These are phyloP conservation scores for Nothomitra cinnamomea DNA, from an alignment of 2,329 filamentous ascomycete genomes.

Conservation along the genomic window DNA sequence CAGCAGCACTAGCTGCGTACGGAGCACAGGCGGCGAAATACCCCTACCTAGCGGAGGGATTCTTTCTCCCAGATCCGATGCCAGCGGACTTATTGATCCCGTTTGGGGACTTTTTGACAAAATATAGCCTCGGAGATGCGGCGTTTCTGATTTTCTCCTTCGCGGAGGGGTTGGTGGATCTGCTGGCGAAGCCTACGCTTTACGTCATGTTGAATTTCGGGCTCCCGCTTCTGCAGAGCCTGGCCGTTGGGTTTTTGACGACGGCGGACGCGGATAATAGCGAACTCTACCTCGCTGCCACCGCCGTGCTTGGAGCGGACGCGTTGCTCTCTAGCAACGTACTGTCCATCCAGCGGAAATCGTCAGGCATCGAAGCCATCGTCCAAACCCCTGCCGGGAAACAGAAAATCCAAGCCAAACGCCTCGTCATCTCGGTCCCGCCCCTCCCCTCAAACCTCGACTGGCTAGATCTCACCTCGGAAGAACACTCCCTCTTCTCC, in stretches of 20 bases:
- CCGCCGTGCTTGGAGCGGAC: slow-evolving; percentile 11
- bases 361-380: slow-evolving; percentile 9
- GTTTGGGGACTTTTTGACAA: slow-evolving; percentile 17
- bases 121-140: slow-evolving; percentile 13
- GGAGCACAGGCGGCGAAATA: slow-evolving; percentile 11
- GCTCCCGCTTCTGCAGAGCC: not conserved
- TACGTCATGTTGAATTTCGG: slow-evolving; percentile 15
- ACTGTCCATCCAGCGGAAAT: slow-evolving; percentile 9
- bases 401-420: slow-evolving; percentile 17
- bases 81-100: slow-evolving; percentile 17
- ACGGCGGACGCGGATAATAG: slow-evolving; percentile 11
- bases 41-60: slow-evolving; percentile 14
- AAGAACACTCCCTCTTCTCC: not conserved
- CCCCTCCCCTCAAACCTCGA: slow-evolving; percentile 15
- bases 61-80: slow-evolving; percentile 15
- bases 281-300: slow-evolving; percentile 14
- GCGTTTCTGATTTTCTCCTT: slow-evolving; percentile 12
- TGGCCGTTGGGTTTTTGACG: slow-evolving; percentile 9
- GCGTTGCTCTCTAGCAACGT: slow-evolving; percentile 13
- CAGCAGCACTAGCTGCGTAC: slow-evolving; percentile 10
- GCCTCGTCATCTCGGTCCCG: slow-evolving; percentile 21
- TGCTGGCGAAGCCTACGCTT: slow-evolving; percentile 12
- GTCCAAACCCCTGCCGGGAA: slow-evolving; percentile 10
- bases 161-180: slow-evolving; percentile 12
- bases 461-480: not conserved